phyloP scores from a whole-genome alignment of 306 rosid genomes.

The Vigna angularis region DNA sequence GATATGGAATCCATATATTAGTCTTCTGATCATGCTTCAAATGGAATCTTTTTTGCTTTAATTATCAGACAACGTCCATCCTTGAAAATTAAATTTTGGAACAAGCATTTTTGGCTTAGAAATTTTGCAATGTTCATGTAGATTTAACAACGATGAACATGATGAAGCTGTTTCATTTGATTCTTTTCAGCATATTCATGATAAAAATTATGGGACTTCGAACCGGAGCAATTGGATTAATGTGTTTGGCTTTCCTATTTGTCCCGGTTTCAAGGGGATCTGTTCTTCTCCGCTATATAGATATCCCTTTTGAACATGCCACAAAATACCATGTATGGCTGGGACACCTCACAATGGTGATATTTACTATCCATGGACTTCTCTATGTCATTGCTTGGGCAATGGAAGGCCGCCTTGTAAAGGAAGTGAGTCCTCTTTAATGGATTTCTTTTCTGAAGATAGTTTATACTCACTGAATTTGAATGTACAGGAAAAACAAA shows the following conservation, averaged over 20 bases:
- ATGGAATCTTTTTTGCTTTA: constrained; percentile 11
- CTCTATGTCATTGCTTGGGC: constrained; percentile 64
- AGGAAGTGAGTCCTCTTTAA: constrained; percentile 61
- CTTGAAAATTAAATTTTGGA: constrained; percentile 26
- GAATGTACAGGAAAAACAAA: background rate
- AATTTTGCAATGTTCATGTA: constrained; percentile 5
- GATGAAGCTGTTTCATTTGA: constrained; percentile 37
- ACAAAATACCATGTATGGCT: constrained; percentile 92
- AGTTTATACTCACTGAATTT: constrained; percentile 22
- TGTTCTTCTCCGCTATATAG: constrained; percentile 78
- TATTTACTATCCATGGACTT: constrained; percentile 89
- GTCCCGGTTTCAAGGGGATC: constrained; percentile 93
- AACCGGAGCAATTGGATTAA: constrained; percentile 68
- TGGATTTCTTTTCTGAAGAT: constrained; percentile 33
- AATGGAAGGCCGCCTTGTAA: constrained; percentile 61
- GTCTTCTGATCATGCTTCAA: background rate
- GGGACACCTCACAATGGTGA: constrained; percentile 93
- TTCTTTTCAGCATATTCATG: constrained; percentile 57
- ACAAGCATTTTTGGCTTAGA: constrained; percentile 29
- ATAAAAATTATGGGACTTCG: constrained; percentile 70
- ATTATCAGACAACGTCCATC: background rate
- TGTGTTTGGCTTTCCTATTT: constrained; percentile 77
- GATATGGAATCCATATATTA: background rate
- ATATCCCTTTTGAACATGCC: constrained; percentile 94
- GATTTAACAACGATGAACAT: constrained; percentile 27